phyloP scores from a whole-genome alignment of 2,329 filamentous ascomycete species.

The Curvularia spicifera region DNA sequence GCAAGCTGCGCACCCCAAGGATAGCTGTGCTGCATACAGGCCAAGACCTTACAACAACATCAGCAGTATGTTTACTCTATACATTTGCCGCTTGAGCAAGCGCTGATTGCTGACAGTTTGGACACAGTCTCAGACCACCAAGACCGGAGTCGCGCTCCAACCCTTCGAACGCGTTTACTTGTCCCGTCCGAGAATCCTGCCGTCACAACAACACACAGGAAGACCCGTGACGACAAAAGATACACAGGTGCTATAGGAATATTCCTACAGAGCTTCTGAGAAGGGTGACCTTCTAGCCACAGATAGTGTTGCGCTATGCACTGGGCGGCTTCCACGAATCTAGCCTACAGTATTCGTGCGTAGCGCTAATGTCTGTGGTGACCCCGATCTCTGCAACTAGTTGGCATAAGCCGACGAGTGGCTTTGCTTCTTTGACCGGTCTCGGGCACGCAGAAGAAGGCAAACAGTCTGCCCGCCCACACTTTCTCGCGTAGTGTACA shows the following conservation, averaged over 20 bases:
- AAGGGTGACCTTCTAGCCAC: background rate
- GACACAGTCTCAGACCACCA: background rate
- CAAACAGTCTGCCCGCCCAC: background rate
- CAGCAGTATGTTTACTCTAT: background rate
- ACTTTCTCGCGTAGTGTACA: background rate
- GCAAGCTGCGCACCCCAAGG: background rate
- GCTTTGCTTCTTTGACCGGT: background rate
- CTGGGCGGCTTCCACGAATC: background rate
- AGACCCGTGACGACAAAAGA: background rate
- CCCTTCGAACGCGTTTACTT: background rate
- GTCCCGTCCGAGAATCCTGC: background rate
- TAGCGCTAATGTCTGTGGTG: conserved; percentile 12
- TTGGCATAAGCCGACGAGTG: conserved; percentile 7
- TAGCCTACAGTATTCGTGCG: background rate
- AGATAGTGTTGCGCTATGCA: background rate
- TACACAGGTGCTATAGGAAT: background rate
- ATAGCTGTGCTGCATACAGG: background rate
- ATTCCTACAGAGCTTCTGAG: background rate
- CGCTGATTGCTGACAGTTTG: background rate
- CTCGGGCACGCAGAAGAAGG: background rate
- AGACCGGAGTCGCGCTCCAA: background rate
- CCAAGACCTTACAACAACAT: background rate
- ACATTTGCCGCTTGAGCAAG: background rate
- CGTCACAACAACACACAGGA: background rate
- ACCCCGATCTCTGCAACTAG: conserved; percentile 5